Evolutionary conservation across 1,139 yeast genomes (phyloP), one percentile per base, ranked within the genome.

Genomic region (Zygoascus meyerae): DNA sequence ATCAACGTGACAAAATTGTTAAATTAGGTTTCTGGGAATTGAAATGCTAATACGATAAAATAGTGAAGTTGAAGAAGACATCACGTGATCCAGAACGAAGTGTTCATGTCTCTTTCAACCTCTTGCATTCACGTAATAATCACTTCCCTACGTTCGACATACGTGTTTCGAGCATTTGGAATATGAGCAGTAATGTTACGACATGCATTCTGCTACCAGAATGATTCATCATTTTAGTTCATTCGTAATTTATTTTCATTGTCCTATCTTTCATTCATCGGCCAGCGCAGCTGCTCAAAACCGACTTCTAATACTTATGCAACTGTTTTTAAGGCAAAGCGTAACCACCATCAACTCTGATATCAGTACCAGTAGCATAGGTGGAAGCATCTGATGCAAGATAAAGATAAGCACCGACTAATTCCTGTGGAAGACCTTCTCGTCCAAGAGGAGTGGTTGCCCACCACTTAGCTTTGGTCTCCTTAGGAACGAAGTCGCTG

Each of bases 341-440:
- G 72, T 86, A 87, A 42, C 95, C 96, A 57, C 96, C 96, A 61
- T 87, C 97, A 47, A 87, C 89, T 41, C 77, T 72, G 50, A 89
- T 68, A 59, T 89, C 94, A 30, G 86, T 64, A 43, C 96, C 96
- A 8, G 95, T 86, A 45, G 95, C 83, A 69, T 75, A 89, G 15
- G 87, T 78, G 37, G 90, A 77, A 9, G 96, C 96, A 61, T 85
- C 82, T n/a, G 89, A 78, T 5, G 95, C 96, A 57, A 87, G 71
- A 68, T 85, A 87, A 46, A 87, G 72, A 67, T 86, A 89, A 5
- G 95, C 95, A 50, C 95, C 95, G 14, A 81, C 87, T 56, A 89
- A 72, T 65, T 87, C 97, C 58, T 78, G 78, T 29, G 95, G 78
- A 48, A 77, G 68, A 42, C 83, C 74, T 86, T 84, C 90, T 70